These are phyloP conservation scores for Penicillium argentinense DNA, from an alignment of 495 filamentous ascomycete species.

Conservation along the genomic window DNA sequence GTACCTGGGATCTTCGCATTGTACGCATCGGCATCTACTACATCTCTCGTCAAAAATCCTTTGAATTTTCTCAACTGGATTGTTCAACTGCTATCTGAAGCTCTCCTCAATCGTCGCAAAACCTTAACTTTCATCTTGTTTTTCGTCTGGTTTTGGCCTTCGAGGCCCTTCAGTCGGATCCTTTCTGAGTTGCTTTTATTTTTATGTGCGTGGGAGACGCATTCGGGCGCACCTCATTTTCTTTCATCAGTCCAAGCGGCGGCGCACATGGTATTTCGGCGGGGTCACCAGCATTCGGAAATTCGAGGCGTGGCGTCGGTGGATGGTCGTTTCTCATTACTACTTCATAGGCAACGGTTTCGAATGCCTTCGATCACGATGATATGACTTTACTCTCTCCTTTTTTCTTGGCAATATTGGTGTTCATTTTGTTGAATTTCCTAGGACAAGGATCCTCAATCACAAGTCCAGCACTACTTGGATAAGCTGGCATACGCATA, in stretches of 20 bases:
- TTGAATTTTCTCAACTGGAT: slow-evolving; percentile 6
- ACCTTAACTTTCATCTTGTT: no score
- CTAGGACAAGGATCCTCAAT: no score
- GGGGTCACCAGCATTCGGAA: slow-evolving; percentile 18
- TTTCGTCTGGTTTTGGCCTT: slow-evolving; percentile 12
- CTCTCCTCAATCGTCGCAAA: no score
- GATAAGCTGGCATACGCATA: no score
- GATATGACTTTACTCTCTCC: slow-evolving; percentile 14
- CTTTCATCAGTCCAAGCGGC: slow-evolving; percentile 29
- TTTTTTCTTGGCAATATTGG: neutral
- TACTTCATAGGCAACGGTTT: slow-evolving; percentile 5
- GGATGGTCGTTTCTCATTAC: slow-evolving; percentile 10
- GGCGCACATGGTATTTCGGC: slow-evolving; percentile 41
- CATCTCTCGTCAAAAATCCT: no score
- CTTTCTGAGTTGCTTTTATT: slow-evolving; percentile 6
- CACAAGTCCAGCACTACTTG: no score
- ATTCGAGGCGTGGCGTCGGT: slow-evolving; percentile 21
- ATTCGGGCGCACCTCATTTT: slow-evolving; percentile 13
- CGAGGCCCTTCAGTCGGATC: slow-evolving; percentile 4
- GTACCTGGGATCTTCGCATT: slow-evolving; percentile 18
- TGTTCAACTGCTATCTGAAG: slow-evolving; percentile 33
- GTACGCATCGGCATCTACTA: slow-evolving; percentile 37
- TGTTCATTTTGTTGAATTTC: no score
- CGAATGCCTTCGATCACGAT: slow-evolving; percentile 15
- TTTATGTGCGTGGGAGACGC: slow-evolving; percentile 2